Base-by-base conservation (phyloP, 169 alveolate genomes). In the Plasmodium knowlesi region DNA sequence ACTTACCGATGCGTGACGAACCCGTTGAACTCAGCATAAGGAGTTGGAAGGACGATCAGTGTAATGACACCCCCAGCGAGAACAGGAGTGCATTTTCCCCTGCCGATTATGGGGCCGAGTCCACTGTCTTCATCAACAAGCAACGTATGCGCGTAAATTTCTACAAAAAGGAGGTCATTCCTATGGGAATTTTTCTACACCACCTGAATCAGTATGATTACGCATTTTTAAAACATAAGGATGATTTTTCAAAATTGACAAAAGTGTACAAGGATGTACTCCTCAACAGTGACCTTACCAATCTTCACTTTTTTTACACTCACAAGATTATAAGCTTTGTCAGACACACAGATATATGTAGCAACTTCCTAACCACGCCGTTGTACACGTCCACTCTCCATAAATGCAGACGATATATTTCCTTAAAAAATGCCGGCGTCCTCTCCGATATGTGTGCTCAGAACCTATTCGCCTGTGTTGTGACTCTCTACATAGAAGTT, bases 221-320 rank as follows among this genome's bases (percentile, higher is more conserved):
- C 46, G 2, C 81, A 57, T 57, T 53, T 79, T 19, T 88, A 8
- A 88, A 78, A 61, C 78, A 57, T 16, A 34, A 57, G 5, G 71
- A 30, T 12, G 71, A 50, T 4, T 88, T 88, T 53, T 53, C 41
- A 37, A 53, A 12, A 10, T 88, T 88, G 50, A 39, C 53, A 34
- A 80, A 88, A 54, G 30, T 88, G 50, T 88, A 88, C 46, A 54
- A 41, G 28, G 88, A 88, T 32, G 10, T 88, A 54, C 22, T 88
- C 67, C 79, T 84, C 72, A 19, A 30, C 30, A 88, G 78, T 9
- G 71, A 88, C 43, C 41, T 88, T 14, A 53, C 28, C 16, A 34
- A 79, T 54, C 70, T 88, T 28, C 94, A 88, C 34, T 88, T 78
- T 88, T 88, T 88, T 78, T 88, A 88, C 72, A 78, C 74, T 9